Conservation (phyloP, 371 early-diverging fungal species). For the Rhizopus stolonifer region DNA sequence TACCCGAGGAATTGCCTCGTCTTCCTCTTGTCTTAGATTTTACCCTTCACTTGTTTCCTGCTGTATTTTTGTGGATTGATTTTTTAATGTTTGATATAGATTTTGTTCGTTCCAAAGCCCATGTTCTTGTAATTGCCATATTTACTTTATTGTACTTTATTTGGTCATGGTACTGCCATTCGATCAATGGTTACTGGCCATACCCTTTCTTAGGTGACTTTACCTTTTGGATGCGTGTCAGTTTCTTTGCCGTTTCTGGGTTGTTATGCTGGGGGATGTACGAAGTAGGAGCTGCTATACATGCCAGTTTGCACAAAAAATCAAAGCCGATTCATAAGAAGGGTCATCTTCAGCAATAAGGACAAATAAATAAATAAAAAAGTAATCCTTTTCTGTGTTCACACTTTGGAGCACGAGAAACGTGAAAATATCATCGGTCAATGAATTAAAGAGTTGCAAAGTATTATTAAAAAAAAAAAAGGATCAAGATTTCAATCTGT, state of each 20-base stretch:
- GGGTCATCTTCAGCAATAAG: not conserved
- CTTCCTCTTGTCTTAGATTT: slow-evolving; percentile 36
- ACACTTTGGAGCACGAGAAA: no score
- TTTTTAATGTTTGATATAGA: slow-evolving; percentile 41
- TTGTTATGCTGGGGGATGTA: slow-evolving; percentile 40
- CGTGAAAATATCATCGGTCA: not conserved
- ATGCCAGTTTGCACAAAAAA: slow-evolving; percentile 10
- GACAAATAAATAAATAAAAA: not conserved
- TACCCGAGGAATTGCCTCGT: slow-evolving; percentile 34
- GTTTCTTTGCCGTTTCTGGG: slow-evolving; percentile 33
- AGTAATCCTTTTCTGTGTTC: no score
- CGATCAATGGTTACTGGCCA: slow-evolving; percentile 38
- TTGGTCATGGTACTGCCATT: slow-evolving; percentile 43
- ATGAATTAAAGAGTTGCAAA: not conserved
- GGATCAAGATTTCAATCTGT: not conserved
- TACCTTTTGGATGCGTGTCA: slow-evolving; percentile 16
- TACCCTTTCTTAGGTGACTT: slow-evolving; percentile 46
- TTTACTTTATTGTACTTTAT: slow-evolving; percentile 32
- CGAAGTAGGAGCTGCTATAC: slow-evolving; percentile 33
- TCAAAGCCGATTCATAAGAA: not conserved
- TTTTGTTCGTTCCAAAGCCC: slow-evolving; percentile 34
- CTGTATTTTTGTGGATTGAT: slow-evolving; percentile 42
- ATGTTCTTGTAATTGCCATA: slow-evolving; percentile 31
- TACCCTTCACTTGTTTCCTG: slow-evolving; percentile 44
- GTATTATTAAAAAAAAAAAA: not conserved